Base-by-base conservation (phyloP, 306 rosid species). In the Urtica urens region DNA sequence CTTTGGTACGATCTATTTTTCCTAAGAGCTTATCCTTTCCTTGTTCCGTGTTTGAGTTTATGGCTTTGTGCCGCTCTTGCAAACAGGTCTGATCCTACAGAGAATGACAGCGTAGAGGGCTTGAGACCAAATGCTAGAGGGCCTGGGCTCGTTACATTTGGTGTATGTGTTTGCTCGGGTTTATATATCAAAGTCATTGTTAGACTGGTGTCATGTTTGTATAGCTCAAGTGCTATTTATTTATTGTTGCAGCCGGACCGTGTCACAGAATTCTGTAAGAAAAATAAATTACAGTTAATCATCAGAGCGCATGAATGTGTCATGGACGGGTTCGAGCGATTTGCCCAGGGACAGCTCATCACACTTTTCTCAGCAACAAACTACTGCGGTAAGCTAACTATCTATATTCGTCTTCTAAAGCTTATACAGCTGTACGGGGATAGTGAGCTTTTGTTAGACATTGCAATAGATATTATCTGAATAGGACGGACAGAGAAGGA, bases 81-180 rank as follows among this genome's bases (percentile, higher is more conserved):
- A 35, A 68, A 66, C 74, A 92, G 99, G 99, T 92, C 99, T 47
- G 99, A 92, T 79, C 99, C 99, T 43, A 92, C 99, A 22, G 99
- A 92, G 68, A 92, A 92, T 14, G 99, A 92, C 42, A 78, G 99
- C 22, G 93, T 92, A 13, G 99, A 92, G 78, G 99, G 99, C 55
- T 72, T 92, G 78, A 85, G 99, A 73, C 99, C 99, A 41, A 92
- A 92, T 69, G 99, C 99, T 48, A 92, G 99, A 81, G 99, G 99
- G 43, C 99, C 99, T 7, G 99, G 99, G 58, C 99, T 92, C 12
- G 99, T 92, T 70, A 77, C 93, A 58, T 92, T 92, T 40, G 99
- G 99, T 85, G 99, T 92, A 82, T 7, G 76, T 66, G 47, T 28
- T 9, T 43, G 33, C 33, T 28, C 33, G 51, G 55, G 16, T 19